Evolutionary conservation across 371 early-diverging fungal genomes (phyloP).

Genomic region (Catenaria anguillulae): DNA sequence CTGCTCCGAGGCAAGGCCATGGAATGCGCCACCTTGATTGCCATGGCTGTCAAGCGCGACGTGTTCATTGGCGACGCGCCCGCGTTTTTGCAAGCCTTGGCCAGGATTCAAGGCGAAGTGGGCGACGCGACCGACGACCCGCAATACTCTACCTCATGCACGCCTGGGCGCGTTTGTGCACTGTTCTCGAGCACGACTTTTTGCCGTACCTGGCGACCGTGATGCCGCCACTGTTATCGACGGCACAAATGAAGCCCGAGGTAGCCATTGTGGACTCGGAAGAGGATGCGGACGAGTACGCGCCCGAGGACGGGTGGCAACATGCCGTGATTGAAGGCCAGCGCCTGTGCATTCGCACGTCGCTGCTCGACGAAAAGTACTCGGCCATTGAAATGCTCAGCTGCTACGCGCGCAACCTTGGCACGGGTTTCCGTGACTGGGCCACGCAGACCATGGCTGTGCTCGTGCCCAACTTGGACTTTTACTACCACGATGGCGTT

Average conservation of each 20-base stretch:
- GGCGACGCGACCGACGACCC: constrained; percentile 51
- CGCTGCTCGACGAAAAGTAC: constrained; percentile 87
- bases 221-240: constrained; percentile 77
- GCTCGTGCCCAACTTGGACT: constrained; percentile 75
- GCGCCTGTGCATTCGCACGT: constrained; percentile 87
- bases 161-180: constrained; percentile 93
- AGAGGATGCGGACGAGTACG: constrained; percentile 66
- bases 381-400: constrained; percentile 94
- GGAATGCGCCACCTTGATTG: constrained; percentile 77
- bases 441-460: constrained; percentile 63
- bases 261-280: constrained; percentile 73
- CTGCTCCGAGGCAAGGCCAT: constrained; percentile 84
- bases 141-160: constrained; percentile 90
- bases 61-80: constrained; percentile 61
- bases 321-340: constrained; percentile 74
- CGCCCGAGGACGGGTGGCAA: constrained; percentile 91
- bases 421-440: constrained; percentile 71
- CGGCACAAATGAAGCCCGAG: constrained; percentile 80
- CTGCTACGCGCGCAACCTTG: constrained; percentile 82
- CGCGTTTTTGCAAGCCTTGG: constrained; percentile 61
- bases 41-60: constrained; percentile 83
- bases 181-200: constrained; percentile 84
- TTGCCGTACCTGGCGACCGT: constrained; percentile 78
- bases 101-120: constrained; percentile 55
- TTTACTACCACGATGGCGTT: constrained; percentile 93